phyloP scores from a whole-genome alignment of 2,329 filamentous ascomycete genomes.

The Pestalotiopsis fici region DNA sequence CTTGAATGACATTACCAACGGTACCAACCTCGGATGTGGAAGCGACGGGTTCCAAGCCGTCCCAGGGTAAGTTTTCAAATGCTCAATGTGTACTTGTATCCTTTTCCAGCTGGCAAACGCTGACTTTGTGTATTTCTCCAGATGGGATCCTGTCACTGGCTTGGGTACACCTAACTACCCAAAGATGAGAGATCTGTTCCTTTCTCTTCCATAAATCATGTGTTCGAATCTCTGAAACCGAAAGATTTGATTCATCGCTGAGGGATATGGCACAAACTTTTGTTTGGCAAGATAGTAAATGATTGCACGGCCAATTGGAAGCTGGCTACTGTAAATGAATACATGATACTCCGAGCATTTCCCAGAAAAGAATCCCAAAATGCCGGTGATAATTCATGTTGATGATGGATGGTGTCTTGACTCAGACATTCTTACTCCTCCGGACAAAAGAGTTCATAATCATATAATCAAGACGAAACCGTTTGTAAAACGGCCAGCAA shows the following conservation, averaged over 20 bases:
- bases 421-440: too few species aligned
- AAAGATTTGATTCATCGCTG: too few species aligned
- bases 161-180: constrained; percentile 27
- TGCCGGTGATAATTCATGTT: too few species aligned
- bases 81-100: background rate
- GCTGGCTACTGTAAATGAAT: too few species aligned
- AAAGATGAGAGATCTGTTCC: constrained; percentile 22
- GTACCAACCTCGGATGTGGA: constrained; percentile 26
- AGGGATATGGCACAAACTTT: too few species aligned
- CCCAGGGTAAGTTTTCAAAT: constrained; percentile 13
- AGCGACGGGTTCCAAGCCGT: constrained; percentile 24
- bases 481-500: too few species aligned
- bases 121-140: background rate
- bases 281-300: too few species aligned
- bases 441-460: too few species aligned
- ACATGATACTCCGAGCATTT: background rate
- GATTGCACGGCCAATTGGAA: too few species aligned
- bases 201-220: constrained; percentile 20
- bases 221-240: background rate
- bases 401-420: too few species aligned
- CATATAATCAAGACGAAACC: too few species aligned
- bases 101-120: background rate
- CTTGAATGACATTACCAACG: constrained; percentile 24
- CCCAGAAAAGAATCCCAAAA: too few species aligned
- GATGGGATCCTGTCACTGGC: constrained; percentile 28